Conservation (phyloP, 495 filamentous ascomycete species). For the Cenococcum geophilum region DNA sequence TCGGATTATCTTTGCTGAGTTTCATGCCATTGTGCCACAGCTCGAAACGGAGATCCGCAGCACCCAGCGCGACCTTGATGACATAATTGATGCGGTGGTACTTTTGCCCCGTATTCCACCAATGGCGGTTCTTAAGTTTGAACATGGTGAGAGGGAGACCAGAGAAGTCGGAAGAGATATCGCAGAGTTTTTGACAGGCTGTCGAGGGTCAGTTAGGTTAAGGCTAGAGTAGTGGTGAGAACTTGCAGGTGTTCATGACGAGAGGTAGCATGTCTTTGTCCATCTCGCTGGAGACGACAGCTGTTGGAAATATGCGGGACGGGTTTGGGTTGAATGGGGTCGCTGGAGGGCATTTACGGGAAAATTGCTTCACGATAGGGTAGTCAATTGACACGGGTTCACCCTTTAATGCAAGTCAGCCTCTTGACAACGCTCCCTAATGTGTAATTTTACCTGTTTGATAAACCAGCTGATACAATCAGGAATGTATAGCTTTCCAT, state of each 20-base stretch:
- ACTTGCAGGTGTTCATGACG: conserved; percentile 7
- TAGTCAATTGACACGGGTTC: conserved; percentile 19
- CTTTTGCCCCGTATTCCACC: conserved; percentile 35
- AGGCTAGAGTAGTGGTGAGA: not conserved
- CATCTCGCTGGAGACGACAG: conserved; percentile 7
- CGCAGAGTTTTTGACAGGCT: conserved; percentile 36
- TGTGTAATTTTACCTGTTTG: conserved; percentile 18
- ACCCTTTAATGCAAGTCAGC: not conserved
- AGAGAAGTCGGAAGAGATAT: conserved; percentile 38
- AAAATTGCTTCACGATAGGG: conserved; percentile 15
- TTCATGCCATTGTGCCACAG: conserved; percentile 36
- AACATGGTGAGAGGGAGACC: conserved; percentile 30
- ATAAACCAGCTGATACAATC: conserved; percentile 32
- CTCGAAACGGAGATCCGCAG: conserved; percentile 35
- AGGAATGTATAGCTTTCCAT: conserved; percentile 27
- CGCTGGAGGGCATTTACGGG: conserved; percentile 14
- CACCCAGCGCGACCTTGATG: conserved; percentile 33
- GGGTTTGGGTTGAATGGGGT: conserved; percentile 12
- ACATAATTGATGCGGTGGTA: conserved; percentile 36
- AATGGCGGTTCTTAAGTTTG: conserved; percentile 39
- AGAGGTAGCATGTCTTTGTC: conserved; percentile 11
- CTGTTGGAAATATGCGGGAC: conserved; percentile 12
- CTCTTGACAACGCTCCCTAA: not conserved
- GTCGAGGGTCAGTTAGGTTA: not conserved
- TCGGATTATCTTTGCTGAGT: conserved; percentile 35